These are phyloP conservation scores for Gaertneriomyces sp. DNA, from an alignment of 192 early-diverging fungal genomes.

Conservation along the genomic window DNA sequence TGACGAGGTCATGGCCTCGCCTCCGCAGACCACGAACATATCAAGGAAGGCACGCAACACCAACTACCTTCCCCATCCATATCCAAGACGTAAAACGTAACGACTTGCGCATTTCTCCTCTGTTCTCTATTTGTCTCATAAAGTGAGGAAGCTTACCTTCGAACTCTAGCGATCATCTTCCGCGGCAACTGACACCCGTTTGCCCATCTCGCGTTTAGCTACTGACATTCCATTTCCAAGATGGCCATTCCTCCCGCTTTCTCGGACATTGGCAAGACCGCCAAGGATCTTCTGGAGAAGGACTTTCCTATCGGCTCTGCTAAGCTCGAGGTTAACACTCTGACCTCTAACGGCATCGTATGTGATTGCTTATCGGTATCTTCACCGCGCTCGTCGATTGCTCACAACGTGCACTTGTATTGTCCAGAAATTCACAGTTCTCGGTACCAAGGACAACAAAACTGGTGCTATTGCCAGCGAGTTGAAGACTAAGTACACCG, in stretches of 20 bases:
- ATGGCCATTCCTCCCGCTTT: conserved; percentile 68
- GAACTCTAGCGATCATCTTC: too few species aligned
- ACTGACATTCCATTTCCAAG: too few species aligned
- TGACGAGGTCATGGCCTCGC: too few species aligned
- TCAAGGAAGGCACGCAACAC: too few species aligned
- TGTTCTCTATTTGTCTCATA: too few species aligned
- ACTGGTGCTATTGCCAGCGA: conserved; percentile 90
- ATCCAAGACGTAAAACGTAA: too few species aligned
- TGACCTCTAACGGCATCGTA: conserved; percentile 93
- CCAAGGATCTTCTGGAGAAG: conserved; percentile 94
- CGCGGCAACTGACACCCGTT: too few species aligned
- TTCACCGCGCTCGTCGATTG: neutral
- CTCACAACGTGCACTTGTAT: neutral
- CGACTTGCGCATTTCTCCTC: too few species aligned
- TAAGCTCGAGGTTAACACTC: conserved; percentile 98
- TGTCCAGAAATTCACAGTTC: conserved; percentile 87
- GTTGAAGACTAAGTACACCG: conserved; percentile 95
- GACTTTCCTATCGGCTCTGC: conserved; percentile 91
- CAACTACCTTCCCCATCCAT: too few species aligned
- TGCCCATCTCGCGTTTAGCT: too few species aligned
- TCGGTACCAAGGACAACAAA: conserved; percentile 93
- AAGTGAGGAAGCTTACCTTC: too few species aligned
- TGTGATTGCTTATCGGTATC: conserved; percentile 35
- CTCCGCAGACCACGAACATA: too few species aligned
- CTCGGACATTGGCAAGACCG: conserved; percentile 90